These are phyloP conservation scores for Gynochthodes officinalis DNA, from an alignment of 257 asterid species.

Conservation along the genomic window DNA sequence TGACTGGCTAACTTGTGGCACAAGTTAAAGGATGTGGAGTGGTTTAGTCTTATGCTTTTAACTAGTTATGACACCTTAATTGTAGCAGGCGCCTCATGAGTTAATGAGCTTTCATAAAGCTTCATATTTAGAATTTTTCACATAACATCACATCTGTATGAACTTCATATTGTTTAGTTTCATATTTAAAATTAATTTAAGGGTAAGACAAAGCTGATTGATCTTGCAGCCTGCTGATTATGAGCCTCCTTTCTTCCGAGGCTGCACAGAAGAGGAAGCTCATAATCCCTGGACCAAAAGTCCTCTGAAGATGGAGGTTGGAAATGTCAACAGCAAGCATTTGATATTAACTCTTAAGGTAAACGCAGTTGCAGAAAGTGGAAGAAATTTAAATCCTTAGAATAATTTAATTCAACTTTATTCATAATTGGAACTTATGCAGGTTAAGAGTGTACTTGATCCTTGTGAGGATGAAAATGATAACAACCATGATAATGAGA, in stretches of 20 bases:
- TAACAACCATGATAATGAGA: conserved; percentile 51
- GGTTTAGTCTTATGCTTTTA: no score
- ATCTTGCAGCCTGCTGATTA: conserved; percentile 87
- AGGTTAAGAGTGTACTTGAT: conserved; percentile 96
- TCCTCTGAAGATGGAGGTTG: conserved; percentile 88
- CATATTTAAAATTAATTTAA: neutral
- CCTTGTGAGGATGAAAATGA: conserved; percentile 91
- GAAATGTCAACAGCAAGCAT: conserved; percentile 88
- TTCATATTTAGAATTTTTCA: neutral
- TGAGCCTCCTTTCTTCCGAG: conserved; percentile 92
- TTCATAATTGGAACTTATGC: conserved; percentile 23
- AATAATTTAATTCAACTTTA: conserved; percentile 13
- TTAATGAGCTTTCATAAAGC: neutral
- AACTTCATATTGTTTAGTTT: neutral
- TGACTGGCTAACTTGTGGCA: neutral
- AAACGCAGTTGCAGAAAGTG: conserved; percentile 18
- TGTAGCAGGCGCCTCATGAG: neutral
- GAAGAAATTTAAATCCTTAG: conserved; percentile 13
- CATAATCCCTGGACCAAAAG: conserved; percentile 71
- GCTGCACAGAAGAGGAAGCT: conserved; percentile 83
- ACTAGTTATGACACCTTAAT: neutral
- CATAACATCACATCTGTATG: neutral
- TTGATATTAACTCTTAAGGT: conserved; percentile 85
- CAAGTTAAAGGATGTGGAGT: no score
- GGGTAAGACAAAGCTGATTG: conserved; percentile 16